Base-by-base conservation (phyloP, 2,329 filamentous ascomycete genomes). In the Nannizzia gypsea region DNA sequence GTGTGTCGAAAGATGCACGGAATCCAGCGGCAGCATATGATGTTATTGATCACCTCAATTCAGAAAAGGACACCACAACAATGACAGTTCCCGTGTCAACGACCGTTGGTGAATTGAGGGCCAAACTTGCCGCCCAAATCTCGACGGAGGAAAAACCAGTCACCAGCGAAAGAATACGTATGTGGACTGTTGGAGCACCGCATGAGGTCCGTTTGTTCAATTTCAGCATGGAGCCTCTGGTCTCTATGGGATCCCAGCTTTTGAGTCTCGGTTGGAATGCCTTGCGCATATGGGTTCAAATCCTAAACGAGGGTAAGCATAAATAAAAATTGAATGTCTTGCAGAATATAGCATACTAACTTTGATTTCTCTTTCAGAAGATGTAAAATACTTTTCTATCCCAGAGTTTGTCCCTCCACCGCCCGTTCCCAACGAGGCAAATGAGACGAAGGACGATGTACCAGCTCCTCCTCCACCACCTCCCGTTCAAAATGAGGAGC, bases 31-130 rank as follows among this genome's bases (percentile, higher is more conserved):
- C 26, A 4, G 50, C 11, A 24, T 56, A 56, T 31, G 54, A 56
- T 17, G 2, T 56, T 24, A 42, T 56, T n/a, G 13, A 56, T 9
- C 31, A 22, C 6, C 26, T 26, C 8, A 38, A 11, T 6, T 40
- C 22, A 2, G 22, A 42, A 38, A 42, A 56, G 54, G 34, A 42
- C 17, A 38, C 54, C 6, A 31, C 6, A 31, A 28, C 9, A 13
- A n/a, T 56, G 34, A 71, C 63, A 8, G 58, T 75, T 26, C 71
- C 73, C 2, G 64, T 67, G 6, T 66, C 67, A 4, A 70, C 69
- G 3, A 69, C 68, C 6, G 62, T 75, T 20, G 67, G 66, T 1
- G 73, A 74, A 13, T 66, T 76, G 6, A 71, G 73, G 50, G 70
- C 69, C 63, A 71, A 70, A 61, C 69, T 75, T 24, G 68, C 72